Conservation (phyloP, 192 early-diverging fungal genomes). For the Gonapodya prolifera region DNA sequence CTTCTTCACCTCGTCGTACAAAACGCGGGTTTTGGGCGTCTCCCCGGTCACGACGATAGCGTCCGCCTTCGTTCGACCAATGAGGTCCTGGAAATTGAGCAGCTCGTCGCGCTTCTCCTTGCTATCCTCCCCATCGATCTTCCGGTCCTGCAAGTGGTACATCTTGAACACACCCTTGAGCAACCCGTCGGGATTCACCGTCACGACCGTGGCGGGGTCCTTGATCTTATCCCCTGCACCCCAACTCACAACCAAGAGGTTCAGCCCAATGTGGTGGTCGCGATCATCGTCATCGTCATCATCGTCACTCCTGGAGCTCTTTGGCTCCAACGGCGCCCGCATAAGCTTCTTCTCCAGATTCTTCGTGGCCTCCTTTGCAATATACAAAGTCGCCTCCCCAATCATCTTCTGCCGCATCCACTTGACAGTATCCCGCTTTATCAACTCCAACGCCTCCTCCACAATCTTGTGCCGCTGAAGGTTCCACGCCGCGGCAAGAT, state of each 20-base stretch:
- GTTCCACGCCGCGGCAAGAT: slow-evolving; percentile 64
- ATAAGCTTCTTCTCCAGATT: slow-evolving; percentile 42
- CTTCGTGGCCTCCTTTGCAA: slow-evolving; percentile 49
- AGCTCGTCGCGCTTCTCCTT: slow-evolving; percentile 6
- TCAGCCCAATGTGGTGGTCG: slow-evolving; percentile 14
- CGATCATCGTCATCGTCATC: slow-evolving; percentile 20
- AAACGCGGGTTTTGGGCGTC: no score
- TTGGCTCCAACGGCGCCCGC: slow-evolving; percentile 15
- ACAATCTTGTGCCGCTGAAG: slow-evolving; percentile 50
- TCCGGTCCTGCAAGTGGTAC: slow-evolving; percentile 20
- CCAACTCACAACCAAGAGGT: slow-evolving; percentile 48
- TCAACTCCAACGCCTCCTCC: slow-evolving; percentile 41
- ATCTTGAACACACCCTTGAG: slow-evolving; percentile 50
- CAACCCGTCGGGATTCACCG: slow-evolving; percentile 64
- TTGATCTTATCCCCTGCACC: slow-evolving; percentile 56
- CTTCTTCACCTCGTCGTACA: no score
- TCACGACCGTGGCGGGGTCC: slow-evolving; percentile 43
- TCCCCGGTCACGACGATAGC: no score
- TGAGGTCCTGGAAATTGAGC: no score
- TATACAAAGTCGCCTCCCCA: slow-evolving; percentile 53
- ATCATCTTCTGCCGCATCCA: slow-evolving; percentile 61
- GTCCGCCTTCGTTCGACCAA: no score
- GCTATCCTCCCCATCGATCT: not conserved
- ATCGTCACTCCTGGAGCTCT: not conserved
- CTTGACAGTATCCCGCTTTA: slow-evolving; percentile 55